Evolutionary conservation across 1,139 yeast species (phyloP).

Genomic region (Nematodospora anomalae): DNA sequence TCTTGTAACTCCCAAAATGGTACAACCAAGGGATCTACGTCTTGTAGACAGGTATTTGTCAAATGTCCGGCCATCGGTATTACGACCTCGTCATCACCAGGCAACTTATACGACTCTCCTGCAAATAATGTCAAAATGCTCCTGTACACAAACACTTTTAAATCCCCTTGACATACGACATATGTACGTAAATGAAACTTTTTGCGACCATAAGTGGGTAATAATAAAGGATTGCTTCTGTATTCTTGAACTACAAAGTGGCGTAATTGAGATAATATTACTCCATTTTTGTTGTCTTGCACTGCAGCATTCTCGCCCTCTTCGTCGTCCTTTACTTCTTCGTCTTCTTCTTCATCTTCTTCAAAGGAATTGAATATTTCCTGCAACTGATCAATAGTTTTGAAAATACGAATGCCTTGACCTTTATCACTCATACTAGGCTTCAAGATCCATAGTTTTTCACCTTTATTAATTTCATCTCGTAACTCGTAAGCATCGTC

Average conservation of each 20-base stretch:
- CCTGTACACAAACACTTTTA: conserved; percentile 75
- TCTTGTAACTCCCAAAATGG: conserved; percentile 65
- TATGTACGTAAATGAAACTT: conserved; percentile 90
- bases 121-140: conserved; percentile 84
- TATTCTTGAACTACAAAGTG: conserved; percentile 90
- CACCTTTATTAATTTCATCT: conserved; percentile 64
- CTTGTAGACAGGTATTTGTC: conserved; percentile 91
- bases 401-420: conserved; percentile 86
- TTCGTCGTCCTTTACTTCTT: conserved; percentile 44
- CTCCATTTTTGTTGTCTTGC: conserved; percentile 45
- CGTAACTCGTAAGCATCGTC: conserved; percentile 90
- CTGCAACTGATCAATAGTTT: conserved; percentile 76
- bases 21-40: conserved; percentile 52
- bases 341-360: conserved; percentile 60
- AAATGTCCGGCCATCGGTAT: conserved; percentile 68
- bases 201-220: conserved; percentile 58
- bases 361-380: conserved; percentile 82
- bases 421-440: conserved; percentile 98
- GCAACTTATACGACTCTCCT: conserved; percentile 46
- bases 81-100: conserved; percentile 32
- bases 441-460: conserved; percentile 82
- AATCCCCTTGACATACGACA: conserved; percentile 72
- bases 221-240: conserved; percentile 61
- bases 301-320: conserved; percentile 22
- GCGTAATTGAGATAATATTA: conserved; percentile 82